A percentile compares a stretch with the other conserved stretches of the same genome.
phyloP scores from a whole-genome alignment of 202 grass and related monocot genomes.

The Eragrostis tef region DNA sequence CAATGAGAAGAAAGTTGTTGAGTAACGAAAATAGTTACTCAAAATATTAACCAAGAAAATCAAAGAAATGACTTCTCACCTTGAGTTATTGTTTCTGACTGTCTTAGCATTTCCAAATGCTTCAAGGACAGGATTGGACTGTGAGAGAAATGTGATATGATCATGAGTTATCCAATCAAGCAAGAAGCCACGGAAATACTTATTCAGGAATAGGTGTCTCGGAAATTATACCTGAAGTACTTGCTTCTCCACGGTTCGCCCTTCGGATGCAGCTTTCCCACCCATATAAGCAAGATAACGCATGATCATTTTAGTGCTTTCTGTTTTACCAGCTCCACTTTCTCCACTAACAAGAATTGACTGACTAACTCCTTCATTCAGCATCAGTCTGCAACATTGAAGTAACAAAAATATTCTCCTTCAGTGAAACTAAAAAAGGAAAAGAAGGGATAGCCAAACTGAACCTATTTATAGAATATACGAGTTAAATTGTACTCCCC shows the following conservation, averaged over 20 bases:
- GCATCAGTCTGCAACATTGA: slow-evolving; percentile 67
- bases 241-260: slow-evolving; percentile 84
- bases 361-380: slow-evolving; percentile 74
- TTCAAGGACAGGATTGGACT: slow-evolving; percentile 99
- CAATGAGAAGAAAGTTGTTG: slow-evolving; percentile 41
- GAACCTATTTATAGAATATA: neutral
- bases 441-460: neutral
- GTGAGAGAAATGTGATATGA: slow-evolving; percentile 36
- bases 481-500: neutral
- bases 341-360: slow-evolving; percentile 91
- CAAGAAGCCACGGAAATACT: slow-evolving; percentile 38
- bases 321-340: slow-evolving; percentile 94
- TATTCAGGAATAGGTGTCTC: slow-evolving; percentile 15
- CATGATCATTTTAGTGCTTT: slow-evolving; percentile 98
- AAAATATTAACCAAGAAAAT: slow-evolving; percentile 35
- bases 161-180: slow-evolving; percentile 32
- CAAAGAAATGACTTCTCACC: slow-evolving; percentile 57
- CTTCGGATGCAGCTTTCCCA: slow-evolving; percentile 71
- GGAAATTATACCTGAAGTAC: slow-evolving; percentile 79
- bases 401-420: slow-evolving; percentile 32
- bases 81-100: slow-evolving; percentile 98
- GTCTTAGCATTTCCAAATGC: slow-evolving; percentile 99
- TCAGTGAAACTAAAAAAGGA: slow-evolving; percentile 39
- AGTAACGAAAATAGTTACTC: slow-evolving; percentile 33
- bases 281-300: slow-evolving; percentile 93